Evolutionary conservation across 352 stramenopile genomes (phyloP).

Genomic region (Sclerospora graminicola): DNA sequence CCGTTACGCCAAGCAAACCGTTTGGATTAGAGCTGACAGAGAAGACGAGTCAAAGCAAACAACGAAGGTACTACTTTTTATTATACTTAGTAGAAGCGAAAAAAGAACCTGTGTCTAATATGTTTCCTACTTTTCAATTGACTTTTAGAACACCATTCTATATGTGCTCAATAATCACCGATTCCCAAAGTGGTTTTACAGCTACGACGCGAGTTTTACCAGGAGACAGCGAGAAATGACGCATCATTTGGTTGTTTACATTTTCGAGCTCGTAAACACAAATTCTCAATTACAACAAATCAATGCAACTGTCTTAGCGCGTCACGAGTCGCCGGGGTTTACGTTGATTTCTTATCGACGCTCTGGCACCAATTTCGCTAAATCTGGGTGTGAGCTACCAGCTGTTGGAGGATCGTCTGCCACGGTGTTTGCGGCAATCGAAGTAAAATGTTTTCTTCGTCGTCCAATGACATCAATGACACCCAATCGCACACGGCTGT

Average conservation of each 20-base stretch:
- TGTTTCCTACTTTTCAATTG: background rate
- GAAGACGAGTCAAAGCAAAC: constrained; percentile 29
- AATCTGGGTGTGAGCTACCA: constrained; percentile 6
- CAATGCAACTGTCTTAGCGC: constrained; percentile 19
- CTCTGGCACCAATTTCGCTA: constrained; percentile 6
- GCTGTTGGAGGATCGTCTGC: constrained; percentile 1
- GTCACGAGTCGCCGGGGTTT: constrained; percentile 26
- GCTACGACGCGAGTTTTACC: constrained; percentile 37
- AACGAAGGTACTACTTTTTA: constrained; percentile 7
- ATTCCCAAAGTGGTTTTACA: constrained; percentile 44
- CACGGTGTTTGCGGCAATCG: constrained; percentile 3
- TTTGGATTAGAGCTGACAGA: constrained; percentile 29
- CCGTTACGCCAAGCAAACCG: constrained; percentile 4
- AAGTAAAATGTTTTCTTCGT: background rate
- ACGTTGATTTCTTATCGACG: constrained; percentile 27
- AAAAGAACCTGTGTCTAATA: background rate
- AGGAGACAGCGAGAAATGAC: constrained; percentile 38
- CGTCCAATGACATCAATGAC: background rate
- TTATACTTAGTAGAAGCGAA: background rate
- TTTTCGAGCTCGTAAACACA: constrained; percentile 14
- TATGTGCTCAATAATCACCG: constrained; percentile 44
- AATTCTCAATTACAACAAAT: constrained; percentile 3
- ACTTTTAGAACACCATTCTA: constrained; percentile 22
- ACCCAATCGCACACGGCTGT: too few species aligned
- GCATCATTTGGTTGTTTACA: constrained; percentile 32